Conservation (phyloP, 2,329 filamentous ascomycete species). For the Trichoderma gracile region DNA sequence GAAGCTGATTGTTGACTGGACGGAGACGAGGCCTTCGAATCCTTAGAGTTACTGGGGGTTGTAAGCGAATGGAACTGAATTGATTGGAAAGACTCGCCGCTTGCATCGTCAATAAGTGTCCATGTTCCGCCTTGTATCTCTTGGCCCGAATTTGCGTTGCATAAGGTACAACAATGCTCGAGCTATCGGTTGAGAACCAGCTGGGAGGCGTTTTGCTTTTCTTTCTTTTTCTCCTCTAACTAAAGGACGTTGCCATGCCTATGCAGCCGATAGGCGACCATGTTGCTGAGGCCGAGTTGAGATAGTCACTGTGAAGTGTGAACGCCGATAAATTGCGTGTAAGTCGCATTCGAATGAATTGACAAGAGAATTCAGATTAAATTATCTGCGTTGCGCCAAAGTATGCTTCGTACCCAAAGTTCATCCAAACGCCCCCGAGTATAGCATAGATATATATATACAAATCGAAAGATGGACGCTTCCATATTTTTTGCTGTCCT, state of each 20-base stretch:
- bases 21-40: constrained; percentile 13
- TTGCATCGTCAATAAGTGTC: background rate
- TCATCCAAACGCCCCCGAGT: constrained; percentile 19
- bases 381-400: constrained; percentile 19
- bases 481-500: constrained; percentile 14
- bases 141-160: no score
- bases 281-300: background rate
- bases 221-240: no score
- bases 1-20: constrained; percentile 20
- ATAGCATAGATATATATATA: constrained; percentile 3
- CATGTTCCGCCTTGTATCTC: no score
- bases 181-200: no score
- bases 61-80: background rate
- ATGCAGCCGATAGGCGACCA: background rate
- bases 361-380: constrained; percentile 9
- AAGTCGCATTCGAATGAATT: background rate
- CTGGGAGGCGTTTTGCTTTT: background rate
- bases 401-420: constrained; percentile 12
- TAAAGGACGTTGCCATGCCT: background rate
- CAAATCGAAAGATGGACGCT: constrained; percentile 15
- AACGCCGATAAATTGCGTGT: background rate
- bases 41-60: background rate
- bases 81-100: background rate
- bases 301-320: background rate
- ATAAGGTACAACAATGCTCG: background rate